phyloP scores from a whole-genome alignment of 179 eudicot genomes.

The Corrigiola litoralis region DNA sequence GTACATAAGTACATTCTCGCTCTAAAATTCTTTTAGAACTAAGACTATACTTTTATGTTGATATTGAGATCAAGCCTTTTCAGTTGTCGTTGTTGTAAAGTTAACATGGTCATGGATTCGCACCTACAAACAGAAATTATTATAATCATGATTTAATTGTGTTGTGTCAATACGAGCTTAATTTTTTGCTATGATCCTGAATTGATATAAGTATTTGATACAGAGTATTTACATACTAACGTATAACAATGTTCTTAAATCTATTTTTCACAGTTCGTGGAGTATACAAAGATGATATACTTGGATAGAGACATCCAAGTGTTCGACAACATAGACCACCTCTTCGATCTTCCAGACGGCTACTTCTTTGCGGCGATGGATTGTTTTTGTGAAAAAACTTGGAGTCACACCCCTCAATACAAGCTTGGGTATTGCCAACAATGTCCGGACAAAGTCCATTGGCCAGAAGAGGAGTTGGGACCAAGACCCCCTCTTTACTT shows the following conservation, averaged over 20 bases:
- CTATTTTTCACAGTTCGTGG: constrained; percentile 40
- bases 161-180: neutral
- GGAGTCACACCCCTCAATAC: constrained; percentile 51
- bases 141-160: neutral
- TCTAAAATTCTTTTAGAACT: too few species aligned
- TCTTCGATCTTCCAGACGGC: constrained; percentile 40
- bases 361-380: constrained; percentile 53
- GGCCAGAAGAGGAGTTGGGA: constrained; percentile 36
- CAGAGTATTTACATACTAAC: too few species aligned
- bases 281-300: constrained; percentile 55
- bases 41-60: too few species aligned
- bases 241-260: too few species aligned
- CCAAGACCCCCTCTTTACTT: constrained; percentile 43
- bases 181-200: too few species aligned
- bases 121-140: neutral
- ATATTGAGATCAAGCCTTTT: too few species aligned
- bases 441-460: constrained; percentile 37
- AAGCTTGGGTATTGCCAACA: constrained; percentile 49
- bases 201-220: too few species aligned
- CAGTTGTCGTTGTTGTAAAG: too few species aligned
- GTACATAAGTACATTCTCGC: too few species aligned
- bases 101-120: too few species aligned
- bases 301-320: constrained; percentile 60
- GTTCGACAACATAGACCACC: constrained; percentile 44
- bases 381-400: constrained; percentile 58